A percentile compares a stretch with the other conserved stretches of the same genome.
phyloP scores from a whole-genome alignment of 371 early-diverging fungal genomes.

The Mortierella sp. region DNA sequence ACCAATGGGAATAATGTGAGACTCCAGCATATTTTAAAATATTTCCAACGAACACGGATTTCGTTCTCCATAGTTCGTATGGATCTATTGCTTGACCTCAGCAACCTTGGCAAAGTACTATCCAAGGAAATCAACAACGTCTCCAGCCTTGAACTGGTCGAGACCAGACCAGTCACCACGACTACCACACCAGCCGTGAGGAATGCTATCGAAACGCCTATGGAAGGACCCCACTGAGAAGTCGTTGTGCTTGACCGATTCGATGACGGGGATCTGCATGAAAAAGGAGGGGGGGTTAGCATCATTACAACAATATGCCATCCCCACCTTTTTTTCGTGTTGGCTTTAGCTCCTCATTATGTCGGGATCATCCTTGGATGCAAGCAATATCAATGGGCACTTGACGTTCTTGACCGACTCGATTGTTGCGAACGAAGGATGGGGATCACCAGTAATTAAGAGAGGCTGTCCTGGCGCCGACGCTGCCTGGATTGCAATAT shows the following conservation, averaged over 20 bases:
- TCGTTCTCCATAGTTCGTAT: no score
- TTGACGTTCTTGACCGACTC: slow-evolving; percentile 44
- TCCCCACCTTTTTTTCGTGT: no score
- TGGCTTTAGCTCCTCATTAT: slow-evolving; percentile 26
- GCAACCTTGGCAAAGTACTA: slow-evolving; percentile 27
- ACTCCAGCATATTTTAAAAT: no score
- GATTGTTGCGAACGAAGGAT: slow-evolving; percentile 33
- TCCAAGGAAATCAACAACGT: slow-evolving; percentile 21
- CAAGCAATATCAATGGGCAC: slow-evolving; percentile 38
- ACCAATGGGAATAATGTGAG: no score
- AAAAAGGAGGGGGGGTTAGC: no score
- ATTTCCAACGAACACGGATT: no score
- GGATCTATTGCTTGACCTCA: neutral
- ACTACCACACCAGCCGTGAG: slow-evolving; percentile 36
- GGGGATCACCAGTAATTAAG: slow-evolving; percentile 33
- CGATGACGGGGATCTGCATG: slow-evolving; percentile 32
- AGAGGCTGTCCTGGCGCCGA: slow-evolving; percentile 26
- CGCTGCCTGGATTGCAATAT: slow-evolving; percentile 23
- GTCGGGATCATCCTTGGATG: slow-evolving; percentile 54
- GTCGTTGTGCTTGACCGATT: slow-evolving; percentile 24
- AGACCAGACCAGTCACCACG: slow-evolving; percentile 42
- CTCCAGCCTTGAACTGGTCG: slow-evolving; percentile 27
- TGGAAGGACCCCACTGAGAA: slow-evolving; percentile 45
- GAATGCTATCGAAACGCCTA: slow-evolving; percentile 34
- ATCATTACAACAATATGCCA: no score